Evolutionary conservation across 768 basidiomycete genomes (phyloP).

Genomic region (Leccinum variicolor): DNA sequence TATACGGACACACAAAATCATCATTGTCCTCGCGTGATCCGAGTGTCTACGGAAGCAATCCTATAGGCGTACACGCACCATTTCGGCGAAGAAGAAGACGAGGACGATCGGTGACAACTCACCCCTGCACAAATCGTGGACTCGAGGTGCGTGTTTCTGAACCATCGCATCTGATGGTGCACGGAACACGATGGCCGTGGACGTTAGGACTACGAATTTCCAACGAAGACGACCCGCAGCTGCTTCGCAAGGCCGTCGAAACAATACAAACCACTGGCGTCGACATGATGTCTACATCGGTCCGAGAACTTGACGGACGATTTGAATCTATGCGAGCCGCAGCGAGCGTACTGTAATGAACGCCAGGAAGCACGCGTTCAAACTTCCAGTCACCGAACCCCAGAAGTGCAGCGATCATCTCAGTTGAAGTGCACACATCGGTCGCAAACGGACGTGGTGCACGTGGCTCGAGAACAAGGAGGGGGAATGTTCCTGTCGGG

Average conservation of each 20-base stretch:
- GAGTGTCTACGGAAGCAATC: not conserved
- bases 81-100: not conserved
- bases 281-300: not conserved
- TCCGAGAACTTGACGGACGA: not conserved
- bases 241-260: not conserved
- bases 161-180: not conserved
- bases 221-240: not conserved
- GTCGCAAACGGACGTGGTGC: not conserved
- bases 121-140: not conserved
- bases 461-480: not conserved
- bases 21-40: not conserved
- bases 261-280: not conserved
- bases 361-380: not conserved
- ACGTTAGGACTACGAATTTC: not conserved
- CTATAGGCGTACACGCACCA: not conserved
- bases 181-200: not conserved
- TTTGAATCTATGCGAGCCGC: not conserved
- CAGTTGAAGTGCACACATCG: not conserved
- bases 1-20: not conserved
- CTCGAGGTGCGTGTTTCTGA: not conserved
- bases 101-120: not conserved
- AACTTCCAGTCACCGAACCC: not conserved
- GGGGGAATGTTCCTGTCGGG: not conserved
- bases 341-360: not conserved
- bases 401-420: not conserved